A percentile compares a stretch with the other conserved stretches of the same genome.
Evolutionary conservation across 139 green algal species (phyloP).

Genomic region (Nannochloris sp.): DNA sequence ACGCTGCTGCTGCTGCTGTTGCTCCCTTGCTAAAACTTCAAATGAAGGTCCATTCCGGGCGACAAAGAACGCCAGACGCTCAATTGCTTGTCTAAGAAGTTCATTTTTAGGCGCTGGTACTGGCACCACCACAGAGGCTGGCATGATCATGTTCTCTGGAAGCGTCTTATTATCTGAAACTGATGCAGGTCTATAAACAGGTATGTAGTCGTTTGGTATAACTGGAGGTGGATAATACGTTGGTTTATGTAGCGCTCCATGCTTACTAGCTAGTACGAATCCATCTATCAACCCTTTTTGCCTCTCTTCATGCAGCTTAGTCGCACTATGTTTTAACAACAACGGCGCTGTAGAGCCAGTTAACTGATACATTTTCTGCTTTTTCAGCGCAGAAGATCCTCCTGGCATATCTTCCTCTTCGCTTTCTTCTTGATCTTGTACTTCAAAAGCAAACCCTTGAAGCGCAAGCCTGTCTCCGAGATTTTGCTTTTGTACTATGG

Average conservation of each 20-base stretch:
- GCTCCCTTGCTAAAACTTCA: slow-evolving; percentile 67
- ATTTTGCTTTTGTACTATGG: background rate
- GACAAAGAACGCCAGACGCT: slow-evolving; percentile 71
- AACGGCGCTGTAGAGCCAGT: slow-evolving; percentile 6
- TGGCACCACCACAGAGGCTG: too few species aligned
- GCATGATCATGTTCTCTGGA: too few species aligned
- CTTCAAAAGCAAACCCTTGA: slow-evolving; percentile 31
- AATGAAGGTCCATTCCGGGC: slow-evolving; percentile 74
- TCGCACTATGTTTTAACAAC: slow-evolving; percentile 5
- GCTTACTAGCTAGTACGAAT: slow-evolving; percentile 20
- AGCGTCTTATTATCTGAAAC: too few species aligned
- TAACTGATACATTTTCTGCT: background rate
- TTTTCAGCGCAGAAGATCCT: background rate
- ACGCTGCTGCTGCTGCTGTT: slow-evolving; percentile 34
- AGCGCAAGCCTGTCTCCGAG: slow-evolving; percentile 21
- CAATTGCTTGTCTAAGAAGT: slow-evolving; percentile 57
- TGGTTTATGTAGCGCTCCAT: background rate
- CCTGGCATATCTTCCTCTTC: background rate
- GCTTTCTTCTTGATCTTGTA: slow-evolving; percentile 24
- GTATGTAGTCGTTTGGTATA: slow-evolving; percentile 22
- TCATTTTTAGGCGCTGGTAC: too few species aligned
- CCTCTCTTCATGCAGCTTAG: slow-evolving; percentile 10
- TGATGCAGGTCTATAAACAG: slow-evolving; percentile 26
- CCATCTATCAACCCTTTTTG: slow-evolving; percentile 32
- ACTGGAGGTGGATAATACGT: slow-evolving; percentile 23